Evolutionary conservation across 345 rosid genomes (phyloP), one percentile per base, ranked within the genome.

Genomic region (Cochlearia excelsa): DNA sequence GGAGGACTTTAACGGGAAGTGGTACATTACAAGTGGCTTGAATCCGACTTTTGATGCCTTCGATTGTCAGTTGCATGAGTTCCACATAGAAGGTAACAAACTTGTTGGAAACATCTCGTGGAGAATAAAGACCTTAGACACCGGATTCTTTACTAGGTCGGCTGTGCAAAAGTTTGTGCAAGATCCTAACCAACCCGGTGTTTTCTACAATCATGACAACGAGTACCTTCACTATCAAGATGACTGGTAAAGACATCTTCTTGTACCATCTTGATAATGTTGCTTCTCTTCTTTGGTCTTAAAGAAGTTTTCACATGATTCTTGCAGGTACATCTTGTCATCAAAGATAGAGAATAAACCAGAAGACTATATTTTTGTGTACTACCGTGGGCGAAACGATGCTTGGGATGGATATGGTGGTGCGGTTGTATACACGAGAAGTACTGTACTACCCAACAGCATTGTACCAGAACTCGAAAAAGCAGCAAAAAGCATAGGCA

Each of bases 341-440:
- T 82, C 97, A 38, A 79, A 88, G 78, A 69, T 77, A 29, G 86
- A 88, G 73, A 81, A 85, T 45, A 77, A 78, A 59, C 78, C 71
- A 0, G 91, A 88, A 9, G 97, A 92, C 69, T 88, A 86, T 28
- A 57, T 86, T 16, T 92, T 88, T 46, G 94, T 92, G 46, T 92
- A 92, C 62, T 92, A 92, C 74, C 86, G 77, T 27, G 97, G 97
- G 48, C 42, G 84, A 58, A 92, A 92, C 54, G 95, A 92, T 77
- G 98, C 97, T 39, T 92, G 98, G 98, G 97, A 92, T 72, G 98
- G 98, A 65, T 92, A 92, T 37, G 97, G 95, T 0, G 98, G 98
- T 48, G 93, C 97, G 1, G 87, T 92, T 59, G 62, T 92, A n/a
- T 92, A 92, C 77, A 92, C 98, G 0, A 92, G 94, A 83, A 82